Evolutionary conservation across 192 early-diverging fungal genomes (phyloP).

Genomic region (Backusella mclennaniae): DNA sequence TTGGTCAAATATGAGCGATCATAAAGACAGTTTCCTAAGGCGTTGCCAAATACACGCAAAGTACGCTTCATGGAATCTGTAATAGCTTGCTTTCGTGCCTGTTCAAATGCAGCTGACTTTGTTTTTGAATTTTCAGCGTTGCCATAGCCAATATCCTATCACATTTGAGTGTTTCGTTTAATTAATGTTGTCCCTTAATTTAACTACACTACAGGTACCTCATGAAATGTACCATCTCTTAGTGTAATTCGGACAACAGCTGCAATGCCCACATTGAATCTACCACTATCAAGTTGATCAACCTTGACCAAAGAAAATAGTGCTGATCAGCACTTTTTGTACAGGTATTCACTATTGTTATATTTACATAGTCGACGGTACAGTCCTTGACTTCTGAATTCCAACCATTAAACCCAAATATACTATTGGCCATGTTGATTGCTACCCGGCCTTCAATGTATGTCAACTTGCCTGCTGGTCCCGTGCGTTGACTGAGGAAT

Average conservation of each 20-base stretch:
- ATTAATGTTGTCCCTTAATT: not conserved
- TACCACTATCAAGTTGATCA: slow-evolving; percentile 49
- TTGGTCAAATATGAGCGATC: slow-evolving; percentile 56
- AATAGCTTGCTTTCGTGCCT: slow-evolving; percentile 84
- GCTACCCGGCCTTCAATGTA: slow-evolving; percentile 72
- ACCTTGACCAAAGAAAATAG: slow-evolving; percentile 9
- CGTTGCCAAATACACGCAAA: slow-evolving; percentile 73
- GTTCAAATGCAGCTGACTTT: slow-evolving; percentile 82
- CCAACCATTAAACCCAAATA: slow-evolving; percentile 98
- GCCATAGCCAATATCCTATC: slow-evolving; percentile 87
- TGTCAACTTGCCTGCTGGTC: slow-evolving; percentile 5
- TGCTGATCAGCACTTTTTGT: not conserved
- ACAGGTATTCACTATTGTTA: not conserved
- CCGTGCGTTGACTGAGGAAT: slow-evolving; percentile 4
- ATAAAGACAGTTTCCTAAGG: slow-evolving; percentile 20
- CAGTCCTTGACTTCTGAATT: slow-evolving; percentile 68
- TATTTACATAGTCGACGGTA: slow-evolving; percentile 75
- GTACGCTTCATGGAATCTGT: slow-evolving; percentile 93
- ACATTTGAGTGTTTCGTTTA: not conserved
- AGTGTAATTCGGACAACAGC: slow-evolving; percentile 82
- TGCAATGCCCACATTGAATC: slow-evolving; percentile 69
- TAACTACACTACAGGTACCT: slow-evolving; percentile 42
- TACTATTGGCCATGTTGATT: slow-evolving; percentile 86
- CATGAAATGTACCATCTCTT: slow-evolving; percentile 83
- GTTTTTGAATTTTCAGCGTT: slow-evolving; percentile 73